Conservation (phyloP, 805 yeast genomes). For the Candida silvicultrix region DNA sequence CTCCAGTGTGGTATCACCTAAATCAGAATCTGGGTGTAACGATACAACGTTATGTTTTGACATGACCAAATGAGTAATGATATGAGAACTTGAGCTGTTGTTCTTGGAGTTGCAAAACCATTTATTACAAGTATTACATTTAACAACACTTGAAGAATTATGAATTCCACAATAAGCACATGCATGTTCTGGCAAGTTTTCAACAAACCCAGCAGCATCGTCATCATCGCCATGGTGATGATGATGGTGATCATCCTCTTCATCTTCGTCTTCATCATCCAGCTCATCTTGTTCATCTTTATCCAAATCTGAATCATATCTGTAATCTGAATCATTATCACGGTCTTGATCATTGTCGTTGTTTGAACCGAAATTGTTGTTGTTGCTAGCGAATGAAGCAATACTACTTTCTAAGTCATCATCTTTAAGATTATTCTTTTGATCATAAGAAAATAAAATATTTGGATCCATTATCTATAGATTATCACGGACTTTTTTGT, state of each 20-base stretch:
- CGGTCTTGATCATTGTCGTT: constrained; percentile 8
- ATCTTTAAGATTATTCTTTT: neutral
- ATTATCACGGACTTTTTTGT: neutral
- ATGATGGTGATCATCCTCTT: neutral
- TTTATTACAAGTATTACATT: constrained; percentile 68
- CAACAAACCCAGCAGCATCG: neutral
- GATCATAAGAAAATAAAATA: constrained; percentile 14
- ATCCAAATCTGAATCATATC: neutral
- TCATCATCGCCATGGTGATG: constrained; percentile 1
- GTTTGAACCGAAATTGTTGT: constrained; percentile 15
- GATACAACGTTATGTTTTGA: constrained; percentile 71
- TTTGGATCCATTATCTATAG: constrained; percentile 16
- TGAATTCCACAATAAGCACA: constrained; percentile 74
- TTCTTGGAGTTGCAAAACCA: constrained; percentile 87
- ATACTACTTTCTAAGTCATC: constrained; percentile 1
- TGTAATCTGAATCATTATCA: neutral
- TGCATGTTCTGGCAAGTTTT: constrained; percentile 32
- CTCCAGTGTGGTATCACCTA: constrained; percentile 84
- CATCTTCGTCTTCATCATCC: constrained; percentile 2
- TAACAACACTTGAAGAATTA: constrained; percentile 56
- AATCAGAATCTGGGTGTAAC: constrained; percentile 71
- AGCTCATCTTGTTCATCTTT: neutral
- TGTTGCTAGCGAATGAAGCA: constrained; percentile 8
- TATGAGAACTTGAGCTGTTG: constrained; percentile 62
- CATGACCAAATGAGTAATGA: constrained; percentile 77